phyloP scores from a whole-genome alignment of 2,329 filamentous ascomycete species.

The Alternaria viburni region DNA sequence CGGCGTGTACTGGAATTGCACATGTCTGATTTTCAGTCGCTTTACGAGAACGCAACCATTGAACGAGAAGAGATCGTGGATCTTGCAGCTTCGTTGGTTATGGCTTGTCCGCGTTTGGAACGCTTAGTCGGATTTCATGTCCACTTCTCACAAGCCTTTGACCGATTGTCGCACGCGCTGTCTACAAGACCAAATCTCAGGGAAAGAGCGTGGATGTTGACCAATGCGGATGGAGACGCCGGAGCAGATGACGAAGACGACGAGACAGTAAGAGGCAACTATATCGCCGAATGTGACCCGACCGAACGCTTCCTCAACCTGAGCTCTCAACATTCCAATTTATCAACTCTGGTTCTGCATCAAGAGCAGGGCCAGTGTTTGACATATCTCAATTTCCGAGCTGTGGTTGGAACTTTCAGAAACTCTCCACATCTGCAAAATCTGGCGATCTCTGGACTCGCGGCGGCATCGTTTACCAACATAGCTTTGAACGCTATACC shows the following conservation, averaged over 20 bases:
- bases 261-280: conserved; percentile 35
- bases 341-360: conserved; percentile 61
- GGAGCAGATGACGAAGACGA: conserved; percentile 38
- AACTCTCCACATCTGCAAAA: conserved; percentile 60
- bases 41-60: conserved; percentile 46
- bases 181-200: conserved; percentile 61
- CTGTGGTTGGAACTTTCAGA: conserved; percentile 61
- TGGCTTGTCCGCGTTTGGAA: conserved; percentile 65
- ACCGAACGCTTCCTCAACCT: conserved; percentile 61
- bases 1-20: conserved; percentile 61
- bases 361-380: conserved; percentile 37
- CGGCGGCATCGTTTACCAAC: conserved; percentile 62
- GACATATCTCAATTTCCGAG: conserved; percentile 59
- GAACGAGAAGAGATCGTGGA: conserved; percentile 59
- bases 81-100: conserved; percentile 62
- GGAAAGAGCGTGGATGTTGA: conserved; percentile 63
- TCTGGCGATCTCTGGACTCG: conserved; percentile 62
- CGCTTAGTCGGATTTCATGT: conserved; percentile 60
- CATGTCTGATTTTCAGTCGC: conserved; percentile 56
- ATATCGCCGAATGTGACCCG: conserved; percentile 54
- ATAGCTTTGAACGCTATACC: conserved; percentile 61
- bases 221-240: conserved; percentile 21
- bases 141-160: conserved; percentile 61
- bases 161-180: conserved; percentile 62
- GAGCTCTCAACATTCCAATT: conserved; percentile 58